Conservation (phyloP, 352 stramenopile species). For the Pythium plurisporium region DNA sequence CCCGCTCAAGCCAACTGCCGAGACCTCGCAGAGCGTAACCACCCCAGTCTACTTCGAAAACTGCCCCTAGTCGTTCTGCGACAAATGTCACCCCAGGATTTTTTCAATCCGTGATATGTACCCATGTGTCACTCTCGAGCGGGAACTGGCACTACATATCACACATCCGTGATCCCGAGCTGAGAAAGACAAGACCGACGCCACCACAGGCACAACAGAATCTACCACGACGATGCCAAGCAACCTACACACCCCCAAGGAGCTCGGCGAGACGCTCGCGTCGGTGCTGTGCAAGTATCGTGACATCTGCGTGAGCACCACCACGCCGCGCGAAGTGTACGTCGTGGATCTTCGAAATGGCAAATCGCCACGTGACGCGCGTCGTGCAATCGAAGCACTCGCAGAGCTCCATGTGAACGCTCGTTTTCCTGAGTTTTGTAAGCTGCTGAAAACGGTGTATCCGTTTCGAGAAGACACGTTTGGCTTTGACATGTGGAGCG, state of each 20-base stretch:
- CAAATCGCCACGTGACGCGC: background rate
- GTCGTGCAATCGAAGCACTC: background rate
- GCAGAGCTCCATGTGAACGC: background rate
- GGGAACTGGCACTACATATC: too few species aligned
- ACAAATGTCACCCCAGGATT: background rate
- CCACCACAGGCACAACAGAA: background rate
- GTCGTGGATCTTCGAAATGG: background rate
- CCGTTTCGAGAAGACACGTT: background rate
- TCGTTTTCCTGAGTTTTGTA: background rate
- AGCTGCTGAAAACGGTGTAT: background rate
- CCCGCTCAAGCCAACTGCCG: background rate
- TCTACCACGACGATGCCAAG: background rate
- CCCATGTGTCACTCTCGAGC: background rate
- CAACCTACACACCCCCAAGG: background rate
- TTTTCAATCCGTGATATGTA: background rate
- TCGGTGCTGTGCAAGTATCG: background rate
- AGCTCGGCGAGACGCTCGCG: background rate
- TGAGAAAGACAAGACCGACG: too few species aligned
- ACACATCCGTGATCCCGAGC: too few species aligned
- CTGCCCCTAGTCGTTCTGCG: too few species aligned
- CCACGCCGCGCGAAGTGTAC: slow-evolving; percentile 1
- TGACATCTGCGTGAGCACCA: background rate
- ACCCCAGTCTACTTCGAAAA: background rate
- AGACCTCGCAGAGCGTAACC: background rate
- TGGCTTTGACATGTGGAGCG: background rate